These are phyloP conservation scores for Hypoxylon cercidicola DNA, from an alignment of 495 filamentous ascomycete genomes.

Conservation along the genomic window DNA sequence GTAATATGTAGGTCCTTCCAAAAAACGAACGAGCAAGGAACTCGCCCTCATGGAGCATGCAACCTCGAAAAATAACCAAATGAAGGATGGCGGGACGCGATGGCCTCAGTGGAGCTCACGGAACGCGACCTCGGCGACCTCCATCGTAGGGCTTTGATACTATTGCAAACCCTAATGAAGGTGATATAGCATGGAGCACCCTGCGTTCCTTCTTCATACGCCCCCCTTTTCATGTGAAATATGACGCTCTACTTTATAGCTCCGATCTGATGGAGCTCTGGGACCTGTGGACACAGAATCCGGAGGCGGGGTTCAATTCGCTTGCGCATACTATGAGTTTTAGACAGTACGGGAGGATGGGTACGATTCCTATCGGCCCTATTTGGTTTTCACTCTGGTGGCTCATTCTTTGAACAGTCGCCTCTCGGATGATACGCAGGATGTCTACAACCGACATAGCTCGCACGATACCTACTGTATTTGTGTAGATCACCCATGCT, in stretches of 20 bases:
- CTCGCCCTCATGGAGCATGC: neutral
- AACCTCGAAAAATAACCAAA: constrained; percentile 9
- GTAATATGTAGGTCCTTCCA: constrained; percentile 7
- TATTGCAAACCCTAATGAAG: constrained; percentile 29
- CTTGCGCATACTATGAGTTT: too few relatives aligned
- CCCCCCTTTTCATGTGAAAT: constrained; percentile 27
- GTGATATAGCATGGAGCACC: constrained; percentile 14
- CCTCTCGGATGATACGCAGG: neutral
- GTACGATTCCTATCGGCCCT: neutral
- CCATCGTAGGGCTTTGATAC: constrained; percentile 18
- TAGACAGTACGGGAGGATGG: too few relatives aligned
- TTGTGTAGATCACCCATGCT: constrained; percentile 25
- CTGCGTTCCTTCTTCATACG: constrained; percentile 4
- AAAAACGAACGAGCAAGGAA: constrained; percentile 1
- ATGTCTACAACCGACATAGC: constrained; percentile 5
- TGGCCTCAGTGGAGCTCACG: constrained; percentile 10
- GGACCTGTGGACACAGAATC: neutral
- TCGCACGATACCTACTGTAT: constrained; percentile 2
- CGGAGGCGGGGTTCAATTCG: neutral
- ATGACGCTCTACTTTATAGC: neutral
- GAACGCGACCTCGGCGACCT: constrained; percentile 8
- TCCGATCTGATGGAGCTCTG: constrained; percentile 4
- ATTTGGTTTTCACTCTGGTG: too few relatives aligned
- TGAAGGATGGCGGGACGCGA: constrained; percentile 10
- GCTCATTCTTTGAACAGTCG: neutral